Conservation (phyloP, 164 flowering plant species). For the Paratinospora sagittata region DNA sequence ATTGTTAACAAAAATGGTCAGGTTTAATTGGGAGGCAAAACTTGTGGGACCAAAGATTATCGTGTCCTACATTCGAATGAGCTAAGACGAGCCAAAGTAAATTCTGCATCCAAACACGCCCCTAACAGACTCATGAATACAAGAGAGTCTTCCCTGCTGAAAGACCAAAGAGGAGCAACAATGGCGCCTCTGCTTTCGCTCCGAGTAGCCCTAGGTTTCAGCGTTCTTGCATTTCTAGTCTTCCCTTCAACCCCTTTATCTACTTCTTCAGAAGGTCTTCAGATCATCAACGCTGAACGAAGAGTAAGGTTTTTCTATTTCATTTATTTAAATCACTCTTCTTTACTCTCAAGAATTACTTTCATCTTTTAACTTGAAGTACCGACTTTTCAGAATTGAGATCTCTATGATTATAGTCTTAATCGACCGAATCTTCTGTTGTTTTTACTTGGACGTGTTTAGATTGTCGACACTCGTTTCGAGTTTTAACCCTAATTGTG, state of each 20-base stretch:
- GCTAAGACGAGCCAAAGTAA: no score
- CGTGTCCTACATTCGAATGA: no score
- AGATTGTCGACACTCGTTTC: neutral
- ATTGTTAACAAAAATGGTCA: no score
- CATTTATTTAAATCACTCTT: neutral
- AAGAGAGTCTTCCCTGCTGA: neutral
- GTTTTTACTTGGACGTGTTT: neutral
- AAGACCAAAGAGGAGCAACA: neutral
- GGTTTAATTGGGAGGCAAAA: no score
- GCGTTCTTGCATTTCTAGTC: slow-evolving; percentile 19
- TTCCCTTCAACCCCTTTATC: slow-evolving; percentile 18
- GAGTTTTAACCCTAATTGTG: neutral
- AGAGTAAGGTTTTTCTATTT: slow-evolving; percentile 42
- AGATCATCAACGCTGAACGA: slow-evolving; percentile 69
- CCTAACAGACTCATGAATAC: neutral
- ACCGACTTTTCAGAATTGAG: no score
- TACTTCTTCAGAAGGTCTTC: slow-evolving; percentile 31
- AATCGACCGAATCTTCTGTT: no score
- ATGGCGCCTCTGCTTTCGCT: slow-evolving; percentile 11
- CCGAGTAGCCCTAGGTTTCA: slow-evolving; percentile 28
- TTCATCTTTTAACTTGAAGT: neutral
- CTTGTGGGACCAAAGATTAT: no score
- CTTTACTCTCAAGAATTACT: neutral
- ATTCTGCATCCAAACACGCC: no score
- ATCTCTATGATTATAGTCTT: no score